Percentiles rank a stretch among this genome's conserved stretches.
These are phyloP conservation scores for Periglandula ipomoeae DNA, from an alignment of 2,329 filamentous ascomycete genomes.

Conservation along the genomic window DNA sequence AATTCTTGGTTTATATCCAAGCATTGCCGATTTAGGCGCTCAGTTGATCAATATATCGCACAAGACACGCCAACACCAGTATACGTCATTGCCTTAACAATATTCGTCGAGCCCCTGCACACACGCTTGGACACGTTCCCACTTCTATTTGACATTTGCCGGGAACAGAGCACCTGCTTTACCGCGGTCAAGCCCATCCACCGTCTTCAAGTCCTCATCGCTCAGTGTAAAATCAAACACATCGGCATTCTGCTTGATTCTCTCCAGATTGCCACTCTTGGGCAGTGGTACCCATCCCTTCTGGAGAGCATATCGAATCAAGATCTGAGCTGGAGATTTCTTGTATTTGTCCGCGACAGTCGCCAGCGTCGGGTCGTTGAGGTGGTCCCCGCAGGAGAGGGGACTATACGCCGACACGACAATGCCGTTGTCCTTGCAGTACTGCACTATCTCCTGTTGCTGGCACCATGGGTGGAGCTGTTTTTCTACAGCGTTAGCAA, in stretches of 20 bases:
- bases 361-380: slow-evolving; percentile 46
- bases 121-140: no score
- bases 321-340: slow-evolving; percentile 53
- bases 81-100: no score
- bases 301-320: slow-evolving; percentile 62
- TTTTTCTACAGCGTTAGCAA: background rate
- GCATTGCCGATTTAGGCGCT: no score
- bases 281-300: slow-evolving; percentile 61
- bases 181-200: slow-evolving; percentile 23
- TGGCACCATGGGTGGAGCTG: slow-evolving; percentile 67
- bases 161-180: slow-evolving; percentile 20
- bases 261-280: slow-evolving; percentile 51
- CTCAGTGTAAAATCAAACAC: slow-evolving; percentile 52
- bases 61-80: no score
- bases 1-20: no score
- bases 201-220: slow-evolving; percentile 42
- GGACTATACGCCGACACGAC: slow-evolving; percentile 31
- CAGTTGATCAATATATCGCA: no score
- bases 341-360: slow-evolving; percentile 48
- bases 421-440: slow-evolving; percentile 73
- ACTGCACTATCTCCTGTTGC: slow-evolving; percentile 28
- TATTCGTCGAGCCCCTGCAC: background rate
- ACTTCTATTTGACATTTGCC: slow-evolving; percentile 16
- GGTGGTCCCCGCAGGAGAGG: slow-evolving; percentile 22
- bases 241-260: slow-evolving; percentile 51